Evolutionary conservation across 495 filamentous ascomycete genomes (phyloP).

Genomic region (Talaromyces wortmannii): DNA sequence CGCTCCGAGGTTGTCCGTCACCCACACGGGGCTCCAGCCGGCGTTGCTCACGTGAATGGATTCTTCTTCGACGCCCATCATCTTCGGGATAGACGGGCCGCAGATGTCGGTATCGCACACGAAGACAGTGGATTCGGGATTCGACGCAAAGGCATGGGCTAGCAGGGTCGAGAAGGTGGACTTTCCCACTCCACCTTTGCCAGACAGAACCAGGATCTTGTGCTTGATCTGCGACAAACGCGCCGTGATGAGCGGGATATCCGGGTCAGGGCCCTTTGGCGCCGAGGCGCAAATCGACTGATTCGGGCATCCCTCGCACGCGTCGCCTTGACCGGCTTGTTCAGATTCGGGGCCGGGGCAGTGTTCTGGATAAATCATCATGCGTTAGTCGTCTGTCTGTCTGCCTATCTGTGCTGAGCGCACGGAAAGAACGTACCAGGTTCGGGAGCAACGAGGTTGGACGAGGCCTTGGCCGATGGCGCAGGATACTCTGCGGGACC

Average conservation of each 20-base stretch:
- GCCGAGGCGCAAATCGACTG: constrained; percentile 90
- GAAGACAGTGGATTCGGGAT: constrained; percentile 68
- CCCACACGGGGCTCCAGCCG: constrained; percentile 94
- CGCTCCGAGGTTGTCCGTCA: constrained; percentile 79
- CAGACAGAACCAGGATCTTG: constrained; percentile 86
- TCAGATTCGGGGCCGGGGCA: constrained; percentile 92
- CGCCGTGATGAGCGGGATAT: constrained; percentile 78
- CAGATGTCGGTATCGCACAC: constrained; percentile 98
- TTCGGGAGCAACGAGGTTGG: constrained; percentile 84
- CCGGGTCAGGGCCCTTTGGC: constrained; percentile 93
- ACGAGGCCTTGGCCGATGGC: constrained; percentile 61
- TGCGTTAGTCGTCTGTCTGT: no score
- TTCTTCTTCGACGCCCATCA: constrained; percentile 93
- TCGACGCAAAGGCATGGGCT: constrained; percentile 76
- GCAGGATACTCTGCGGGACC: constrained; percentile 59
- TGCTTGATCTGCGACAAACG: constrained; percentile 76
- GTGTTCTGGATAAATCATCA: constrained; percentile 51
- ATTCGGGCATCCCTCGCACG: constrained; percentile 92
- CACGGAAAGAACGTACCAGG: constrained; percentile 46
- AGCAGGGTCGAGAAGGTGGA: constrained; percentile 85
- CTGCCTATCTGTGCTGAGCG: no score
- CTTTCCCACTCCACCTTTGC: constrained; percentile 96
- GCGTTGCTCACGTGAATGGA: constrained; percentile 78
- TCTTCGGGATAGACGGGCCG: constrained; percentile 90
- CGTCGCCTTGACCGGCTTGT: constrained; percentile 75